Evolutionary conservation across 1,284 basidiomycete genomes (phyloP).

Genomic region (Cystobasidiaceae sp.): DNA sequence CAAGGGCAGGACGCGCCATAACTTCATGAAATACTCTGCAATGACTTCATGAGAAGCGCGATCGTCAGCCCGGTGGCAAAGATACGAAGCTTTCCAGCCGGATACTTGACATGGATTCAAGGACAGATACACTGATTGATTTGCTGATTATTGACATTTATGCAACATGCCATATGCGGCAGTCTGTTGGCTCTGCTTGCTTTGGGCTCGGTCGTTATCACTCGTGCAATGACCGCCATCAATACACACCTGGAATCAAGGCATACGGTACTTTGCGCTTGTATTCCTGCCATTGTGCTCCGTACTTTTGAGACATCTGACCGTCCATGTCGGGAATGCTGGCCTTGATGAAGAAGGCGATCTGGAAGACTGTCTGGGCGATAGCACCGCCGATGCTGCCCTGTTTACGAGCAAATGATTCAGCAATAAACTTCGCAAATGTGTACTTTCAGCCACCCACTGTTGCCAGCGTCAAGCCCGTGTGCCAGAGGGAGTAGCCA

Average conservation of each 20-base stretch:
- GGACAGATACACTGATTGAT: too few species aligned
- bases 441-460: background rate
- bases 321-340: conserved; percentile 15
- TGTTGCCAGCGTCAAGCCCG: conserved; percentile 27
- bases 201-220: too few species aligned
- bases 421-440: background rate
- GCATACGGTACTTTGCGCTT: conserved; percentile 27
- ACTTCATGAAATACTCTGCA: background rate
- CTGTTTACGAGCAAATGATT: background rate
- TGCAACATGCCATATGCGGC: too few species aligned
- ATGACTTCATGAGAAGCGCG: background rate
- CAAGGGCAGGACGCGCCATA: too few species aligned
- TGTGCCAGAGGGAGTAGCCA: conserved; percentile 30
- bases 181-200: too few species aligned
- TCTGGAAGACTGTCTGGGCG: conserved; percentile 8
- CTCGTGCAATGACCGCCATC: background rate
- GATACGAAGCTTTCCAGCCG: too few species aligned
- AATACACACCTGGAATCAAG: conserved; percentile 24
- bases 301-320: conserved; percentile 19
- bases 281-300: conserved; percentile 21
- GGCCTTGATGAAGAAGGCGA: conserved; percentile 1
- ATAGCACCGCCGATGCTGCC: conserved; percentile 18
- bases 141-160: background rate
- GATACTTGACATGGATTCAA: too few species aligned
- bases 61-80: too few species aligned